Evolutionary conservation across 116 monocot genomes (phyloP).

Genomic region (Trichopus zeylanicus): DNA sequence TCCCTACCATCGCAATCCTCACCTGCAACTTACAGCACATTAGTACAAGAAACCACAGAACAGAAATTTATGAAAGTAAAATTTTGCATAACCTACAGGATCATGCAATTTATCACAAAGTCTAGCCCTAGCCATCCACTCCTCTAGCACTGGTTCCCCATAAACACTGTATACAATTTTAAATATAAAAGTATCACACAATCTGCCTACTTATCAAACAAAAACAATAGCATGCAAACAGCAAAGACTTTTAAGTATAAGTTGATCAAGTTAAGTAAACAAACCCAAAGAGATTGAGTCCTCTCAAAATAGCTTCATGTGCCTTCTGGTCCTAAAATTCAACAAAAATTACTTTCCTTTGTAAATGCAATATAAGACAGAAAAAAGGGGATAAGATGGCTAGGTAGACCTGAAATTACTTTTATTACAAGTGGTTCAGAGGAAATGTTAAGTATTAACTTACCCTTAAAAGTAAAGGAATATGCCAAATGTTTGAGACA

Average conservation of each 20-base stretch:
- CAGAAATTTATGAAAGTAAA: not conserved
- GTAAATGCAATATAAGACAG: not conserved
- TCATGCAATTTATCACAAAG: slow-evolving; percentile 39
- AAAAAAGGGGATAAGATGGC: not conserved
- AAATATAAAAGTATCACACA: no score
- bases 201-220: no score
- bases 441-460: not conserved
- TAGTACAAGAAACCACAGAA: not conserved
- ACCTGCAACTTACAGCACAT: slow-evolving; percentile 48
- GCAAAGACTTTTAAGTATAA: not conserved
- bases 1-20: slow-evolving; percentile 86
- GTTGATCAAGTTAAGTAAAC: slow-evolving; percentile 6
- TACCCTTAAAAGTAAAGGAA: slow-evolving; percentile 76
- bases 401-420: not conserved
- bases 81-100: slow-evolving; percentile 36
- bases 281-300: slow-evolving; percentile 45
- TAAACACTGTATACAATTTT: slow-evolving; percentile 22
- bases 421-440: not conserved
- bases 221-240: not conserved
- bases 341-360: not conserved
- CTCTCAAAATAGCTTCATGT: slow-evolving; percentile 67
- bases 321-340: slow-evolving; percentile 67
- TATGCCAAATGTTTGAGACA: slow-evolving; percentile 86
- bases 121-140: slow-evolving; percentile 62
- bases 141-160: slow-evolving; percentile 38